These are phyloP conservation scores for Vaccinium vitisidaea DNA, from an alignment of 148 eudicot species.

Conservation along the genomic window DNA sequence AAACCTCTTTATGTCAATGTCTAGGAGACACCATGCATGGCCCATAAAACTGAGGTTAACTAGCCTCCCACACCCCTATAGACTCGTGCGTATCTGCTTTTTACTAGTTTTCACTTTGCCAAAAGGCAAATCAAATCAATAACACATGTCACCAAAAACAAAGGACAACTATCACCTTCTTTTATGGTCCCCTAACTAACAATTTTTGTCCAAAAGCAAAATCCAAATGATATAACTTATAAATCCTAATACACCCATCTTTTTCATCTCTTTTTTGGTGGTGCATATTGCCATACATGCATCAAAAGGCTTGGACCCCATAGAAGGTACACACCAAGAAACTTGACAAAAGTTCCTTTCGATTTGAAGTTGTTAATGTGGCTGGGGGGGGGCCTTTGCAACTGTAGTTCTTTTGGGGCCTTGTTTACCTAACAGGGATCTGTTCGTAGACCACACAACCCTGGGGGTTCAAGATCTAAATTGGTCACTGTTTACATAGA, in stretches of 20 bases:
- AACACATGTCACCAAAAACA: neutral
- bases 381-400: neutral
- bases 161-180: neutral
- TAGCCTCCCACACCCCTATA: neutral
- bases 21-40: neutral
- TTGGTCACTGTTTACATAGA: neutral
- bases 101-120: neutral
- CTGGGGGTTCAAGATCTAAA: neutral
- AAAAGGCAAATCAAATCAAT: neutral
- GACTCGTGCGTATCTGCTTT: neutral
- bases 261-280: neutral
- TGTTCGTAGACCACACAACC: neutral
- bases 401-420: neutral
- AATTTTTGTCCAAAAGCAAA: neutral
- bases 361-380: neutral
- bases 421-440: neutral
- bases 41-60: neutral
- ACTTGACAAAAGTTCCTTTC: neutral
- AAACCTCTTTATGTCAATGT: slow-evolving; percentile 10
- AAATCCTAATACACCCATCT: neutral
- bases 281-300: neutral
- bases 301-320: neutral
- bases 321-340: neutral
- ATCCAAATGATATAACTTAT: no score
- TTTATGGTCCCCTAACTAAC: neutral